These are phyloP conservation scores for Medakamo hakoo DNA, from an alignment of 139 green algal genomes.

Conservation along the genomic window DNA sequence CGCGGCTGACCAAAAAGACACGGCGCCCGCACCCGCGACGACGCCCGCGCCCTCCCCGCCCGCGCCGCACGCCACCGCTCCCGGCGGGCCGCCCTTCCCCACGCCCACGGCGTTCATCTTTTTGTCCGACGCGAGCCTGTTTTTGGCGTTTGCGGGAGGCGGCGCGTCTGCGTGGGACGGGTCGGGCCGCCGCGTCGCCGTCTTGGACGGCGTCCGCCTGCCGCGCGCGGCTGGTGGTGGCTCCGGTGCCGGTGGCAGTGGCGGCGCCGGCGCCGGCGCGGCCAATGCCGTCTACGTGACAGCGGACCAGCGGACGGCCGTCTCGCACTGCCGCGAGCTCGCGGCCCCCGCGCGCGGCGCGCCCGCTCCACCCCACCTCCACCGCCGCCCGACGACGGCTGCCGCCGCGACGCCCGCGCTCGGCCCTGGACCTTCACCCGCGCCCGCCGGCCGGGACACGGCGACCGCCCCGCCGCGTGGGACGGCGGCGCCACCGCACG, in stretches of 20 bases:
- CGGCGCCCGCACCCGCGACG: no score
- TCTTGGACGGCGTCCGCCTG: background rate
- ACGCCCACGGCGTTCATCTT: conserved; percentile 38
- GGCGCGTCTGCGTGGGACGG: no score
- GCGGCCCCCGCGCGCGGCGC: no score
- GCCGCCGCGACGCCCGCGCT: background rate
- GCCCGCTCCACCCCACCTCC: background rate
- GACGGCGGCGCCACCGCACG: no score
- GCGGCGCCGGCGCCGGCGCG: background rate
- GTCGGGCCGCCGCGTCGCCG: background rate
- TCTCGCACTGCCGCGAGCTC: background rate
- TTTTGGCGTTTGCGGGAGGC: conserved; percentile 15
- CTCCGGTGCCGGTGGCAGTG: background rate
- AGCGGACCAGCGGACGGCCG: background rate
- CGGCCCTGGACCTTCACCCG: no score
- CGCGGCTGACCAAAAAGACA: no score
- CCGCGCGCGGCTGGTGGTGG: background rate
- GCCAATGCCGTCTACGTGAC: background rate
- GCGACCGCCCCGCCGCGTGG: no score
- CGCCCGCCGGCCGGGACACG: no score
- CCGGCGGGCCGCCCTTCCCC: conserved; percentile 19
- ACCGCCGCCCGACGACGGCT: no score
- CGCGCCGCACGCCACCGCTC: no score
- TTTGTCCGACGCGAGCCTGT: conserved; percentile 38
- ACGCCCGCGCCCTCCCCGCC: no score